These are phyloP conservation scores for Naganishia vishniacii DNA, from an alignment of 768 basidiomycete genomes.

Conservation along the genomic window DNA sequence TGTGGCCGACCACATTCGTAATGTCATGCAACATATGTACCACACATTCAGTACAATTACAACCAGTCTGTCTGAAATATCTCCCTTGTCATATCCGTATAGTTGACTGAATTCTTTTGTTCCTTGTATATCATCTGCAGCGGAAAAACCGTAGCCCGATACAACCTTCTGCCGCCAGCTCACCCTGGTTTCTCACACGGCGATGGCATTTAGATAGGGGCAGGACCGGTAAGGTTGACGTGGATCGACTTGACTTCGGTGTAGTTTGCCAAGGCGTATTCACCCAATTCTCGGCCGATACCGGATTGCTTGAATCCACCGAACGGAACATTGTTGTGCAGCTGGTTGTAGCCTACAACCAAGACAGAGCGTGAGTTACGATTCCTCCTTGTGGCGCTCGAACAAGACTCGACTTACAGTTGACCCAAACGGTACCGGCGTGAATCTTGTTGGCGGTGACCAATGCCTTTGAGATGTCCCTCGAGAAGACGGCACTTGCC, in stretches of 20 bases:
- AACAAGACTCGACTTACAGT: slow-evolving; percentile 4
- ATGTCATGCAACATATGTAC: too few relatives aligned
- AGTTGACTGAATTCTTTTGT: too few relatives aligned
- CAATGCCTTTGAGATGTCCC: slow-evolving; percentile 69
- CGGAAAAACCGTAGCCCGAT: too few relatives aligned
- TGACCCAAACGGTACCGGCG: slow-evolving; percentile 73
- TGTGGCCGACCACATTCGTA: too few relatives aligned
- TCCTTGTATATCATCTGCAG: too few relatives aligned
- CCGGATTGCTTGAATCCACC: slow-evolving; percentile 76
- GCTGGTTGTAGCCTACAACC: slow-evolving; percentile 63
- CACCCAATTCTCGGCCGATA: slow-evolving; percentile 52
- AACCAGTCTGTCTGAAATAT: too few relatives aligned
- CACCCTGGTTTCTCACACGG: background rate
- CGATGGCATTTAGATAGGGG: slow-evolving; percentile 14
- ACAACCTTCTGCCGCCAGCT: too few relatives aligned
- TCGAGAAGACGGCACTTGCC: slow-evolving; percentile 77
- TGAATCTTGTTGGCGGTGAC: slow-evolving; percentile 66
- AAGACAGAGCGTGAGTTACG: slow-evolving; percentile 48
- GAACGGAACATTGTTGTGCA: slow-evolving; percentile 76
- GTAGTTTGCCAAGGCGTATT: slow-evolving; percentile 37
- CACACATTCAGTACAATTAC: too few relatives aligned
- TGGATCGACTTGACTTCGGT: slow-evolving; percentile 30
- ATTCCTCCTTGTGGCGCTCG: slow-evolving; percentile 32
- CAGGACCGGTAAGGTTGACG: slow-evolving; percentile 20
- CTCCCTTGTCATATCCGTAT: too few relatives aligned